These are phyloP conservation scores for Graphiopsis chlorocephala DNA, from an alignment of 2,329 filamentous ascomycete genomes.

Conservation along the genomic window DNA sequence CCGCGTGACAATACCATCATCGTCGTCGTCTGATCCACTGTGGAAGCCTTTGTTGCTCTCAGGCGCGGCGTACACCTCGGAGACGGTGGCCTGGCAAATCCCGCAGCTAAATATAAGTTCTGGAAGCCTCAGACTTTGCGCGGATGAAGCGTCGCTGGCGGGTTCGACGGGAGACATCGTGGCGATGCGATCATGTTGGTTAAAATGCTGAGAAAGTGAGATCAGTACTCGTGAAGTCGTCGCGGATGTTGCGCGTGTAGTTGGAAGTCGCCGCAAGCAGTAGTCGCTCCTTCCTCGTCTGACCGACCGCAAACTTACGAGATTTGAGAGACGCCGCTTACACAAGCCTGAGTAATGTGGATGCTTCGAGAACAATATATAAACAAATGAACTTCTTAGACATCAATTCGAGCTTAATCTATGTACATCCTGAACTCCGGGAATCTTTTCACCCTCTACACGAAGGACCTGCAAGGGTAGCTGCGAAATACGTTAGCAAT, in stretches of 20 bases:
- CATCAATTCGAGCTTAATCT: slow-evolving; percentile 15
- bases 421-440: slow-evolving; percentile 14
- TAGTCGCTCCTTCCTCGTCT: slow-evolving; percentile 12
- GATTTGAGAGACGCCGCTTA: background rate
- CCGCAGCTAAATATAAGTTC: slow-evolving; percentile 50
- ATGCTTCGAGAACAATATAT: slow-evolving; percentile 7
- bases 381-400: slow-evolving; percentile 18
- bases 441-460: slow-evolving; percentile 19
- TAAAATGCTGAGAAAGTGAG: background rate
- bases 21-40: slow-evolving; percentile 28
- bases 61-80: slow-evolving; percentile 44
- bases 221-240: background rate
- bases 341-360: background rate
- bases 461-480: slow-evolving; percentile 49
- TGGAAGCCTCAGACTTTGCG: slow-evolving; percentile 20
- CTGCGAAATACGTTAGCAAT: slow-evolving; percentile 29
- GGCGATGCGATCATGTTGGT: slow-evolving; percentile 19
- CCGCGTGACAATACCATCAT: slow-evolving; percentile 42
- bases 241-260: background rate
- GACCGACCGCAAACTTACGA: background rate
- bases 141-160: background rate
- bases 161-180: slow-evolving; percentile 6
- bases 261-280: slow-evolving; percentile 2
- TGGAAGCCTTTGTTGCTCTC: slow-evolving; percentile 37
- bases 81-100: slow-evolving; percentile 46